Evolutionary conservation across 345 rosid species (phyloP).

Genomic region (Bruguiera gymnorhiza): DNA sequence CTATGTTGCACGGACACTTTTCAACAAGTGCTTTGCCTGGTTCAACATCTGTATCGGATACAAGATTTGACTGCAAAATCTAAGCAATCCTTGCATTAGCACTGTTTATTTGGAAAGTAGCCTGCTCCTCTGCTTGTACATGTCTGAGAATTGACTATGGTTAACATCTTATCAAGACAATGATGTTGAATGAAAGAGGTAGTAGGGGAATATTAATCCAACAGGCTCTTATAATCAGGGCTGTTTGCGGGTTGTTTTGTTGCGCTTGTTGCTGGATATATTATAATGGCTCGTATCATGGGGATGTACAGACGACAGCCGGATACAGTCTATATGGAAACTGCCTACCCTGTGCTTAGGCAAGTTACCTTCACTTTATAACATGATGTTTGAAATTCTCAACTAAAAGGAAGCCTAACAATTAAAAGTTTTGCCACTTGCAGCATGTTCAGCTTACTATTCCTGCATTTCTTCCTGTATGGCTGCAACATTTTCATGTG

Average conservation of each 20-base stretch:
- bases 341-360: slow-evolving; percentile 94
- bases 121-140: too few relatives aligned
- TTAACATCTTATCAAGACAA: too few relatives aligned
- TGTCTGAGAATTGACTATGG: too few relatives aligned
- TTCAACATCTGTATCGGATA: too few relatives aligned
- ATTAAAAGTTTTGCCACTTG: slow-evolving; percentile 23
- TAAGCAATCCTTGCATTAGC: too few relatives aligned
- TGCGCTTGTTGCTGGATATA: slow-evolving; percentile 88
- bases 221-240: slow-evolving; percentile 45
- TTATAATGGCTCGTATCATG: slow-evolving; percentile 75
- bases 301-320: slow-evolving; percentile 71
- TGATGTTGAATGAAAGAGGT: too few relatives aligned
- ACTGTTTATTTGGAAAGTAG: too few relatives aligned
- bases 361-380: slow-evolving; percentile 32
- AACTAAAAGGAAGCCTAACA: background rate
- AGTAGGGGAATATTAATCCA: too few relatives aligned
- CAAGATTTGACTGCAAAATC: too few relatives aligned
- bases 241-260: slow-evolving; percentile 87
- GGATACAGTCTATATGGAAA: slow-evolving; percentile 88
- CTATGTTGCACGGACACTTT: too few relatives aligned
- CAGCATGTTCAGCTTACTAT: slow-evolving; percentile 93
- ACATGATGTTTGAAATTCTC: background rate
- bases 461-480: slow-evolving; percentile 80
- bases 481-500: slow-evolving; percentile 96
- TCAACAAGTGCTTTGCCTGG: too few relatives aligned